Percentiles rank a stretch among this genome's conserved stretches.
Evolutionary conservation across 2,329 filamentous ascomycete species (phyloP).

Genomic region (Pseudogymnoascus sp.): DNA sequence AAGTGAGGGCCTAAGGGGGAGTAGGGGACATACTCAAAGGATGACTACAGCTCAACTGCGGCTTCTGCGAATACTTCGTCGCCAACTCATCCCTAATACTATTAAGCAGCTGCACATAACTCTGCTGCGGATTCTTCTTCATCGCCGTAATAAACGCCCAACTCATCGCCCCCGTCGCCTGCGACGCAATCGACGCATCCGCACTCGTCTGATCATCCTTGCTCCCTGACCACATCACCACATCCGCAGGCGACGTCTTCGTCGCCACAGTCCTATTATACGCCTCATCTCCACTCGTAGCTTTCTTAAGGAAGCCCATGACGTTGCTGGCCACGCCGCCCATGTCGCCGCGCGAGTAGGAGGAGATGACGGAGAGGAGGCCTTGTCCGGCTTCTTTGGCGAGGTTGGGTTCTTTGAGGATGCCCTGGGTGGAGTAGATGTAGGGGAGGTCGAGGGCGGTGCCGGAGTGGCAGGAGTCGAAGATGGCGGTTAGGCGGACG

Average conservation of each 20-base stretch:
- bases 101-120: slow-evolving; percentile 91
- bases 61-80: slow-evolving; percentile 86
- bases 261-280: slow-evolving; percentile 76
- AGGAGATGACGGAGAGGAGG: slow-evolving; percentile 50
- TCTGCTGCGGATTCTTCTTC: slow-evolving; percentile 90
- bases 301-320: slow-evolving; percentile 82
- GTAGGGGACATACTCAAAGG: slow-evolving; percentile 74
- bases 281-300: slow-evolving; percentile 67
- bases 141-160: slow-evolving; percentile 91
- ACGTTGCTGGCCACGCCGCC: slow-evolving; percentile 66
- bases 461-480: slow-evolving; percentile 62
- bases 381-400: slow-evolving; percentile 61
- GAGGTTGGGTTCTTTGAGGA: slow-evolving; percentile 60
- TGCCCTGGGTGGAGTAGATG: slow-evolving; percentile 60
- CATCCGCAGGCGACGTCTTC: slow-evolving; percentile 89
- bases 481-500: slow-evolving; percentile 67
- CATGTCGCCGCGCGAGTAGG: slow-evolving; percentile 65
- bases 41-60: slow-evolving; percentile 92
- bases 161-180: slow-evolving; percentile 97
- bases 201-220: slow-evolving; percentile 94
- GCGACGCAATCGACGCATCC: slow-evolving; percentile 77
- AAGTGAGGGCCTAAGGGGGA: too few species aligned
- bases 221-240: slow-evolving; percentile 96
- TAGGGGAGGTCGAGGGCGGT: slow-evolving; percentile 60
- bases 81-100: slow-evolving; percentile 85